Evolutionary conservation across 768 basidiomycete genomes (phyloP), one percentile per base, ranked within the genome.

Genomic region (Pilatotrama ljubarskyi): DNA sequence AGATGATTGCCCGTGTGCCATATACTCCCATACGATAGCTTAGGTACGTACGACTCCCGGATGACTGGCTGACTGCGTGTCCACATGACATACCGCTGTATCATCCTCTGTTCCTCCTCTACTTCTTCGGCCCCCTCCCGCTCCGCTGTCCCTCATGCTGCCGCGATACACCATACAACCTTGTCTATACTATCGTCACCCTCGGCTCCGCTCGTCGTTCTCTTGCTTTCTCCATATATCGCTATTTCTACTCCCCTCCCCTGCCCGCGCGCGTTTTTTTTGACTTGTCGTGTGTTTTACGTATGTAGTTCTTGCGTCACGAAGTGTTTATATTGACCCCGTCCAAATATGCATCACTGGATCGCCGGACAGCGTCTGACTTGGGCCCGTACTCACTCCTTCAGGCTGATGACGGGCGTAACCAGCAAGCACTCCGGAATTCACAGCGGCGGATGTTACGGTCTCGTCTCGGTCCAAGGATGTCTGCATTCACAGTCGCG

Each of bases 201-300:
- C 36, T 46, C 41, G 44, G 18, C 43, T 35, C 35, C 46, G 40
- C 22, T 56, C 38, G 35, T 48, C 53, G 32, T 44, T 26, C 50
- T 57, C 57, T 54, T 54, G 61, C 61, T 63, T 58, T 58, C 47
- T 14, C 61, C 59, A 51, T 63, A 63, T 63, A 63, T 63, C 57
- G 51, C 61, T 63, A 58, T 56, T 43, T 35, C 22, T 26, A 40
- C n/a, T 15, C 36, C 48, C 35, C 48, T 8, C 47, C 40, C 13
- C 44, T 4, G 24, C 47, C 49, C 9, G 40, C 52, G 37, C 38
- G 14, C 49, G 37, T n/a, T 47, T 56, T 43, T 52, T 46, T 42
- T 46, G 44, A 43, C 37, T 49, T 52, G 49, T 38, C 43, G 35
- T 63, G 61, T 63, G 61, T 63, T 58, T 63, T 63, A 62, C 52